Evolutionary conservation across 2,329 filamentous ascomycete genomes (phyloP), one percentile per base, ranked within the genome.

Genomic region (Colletotrichum orbiculare): DNA sequence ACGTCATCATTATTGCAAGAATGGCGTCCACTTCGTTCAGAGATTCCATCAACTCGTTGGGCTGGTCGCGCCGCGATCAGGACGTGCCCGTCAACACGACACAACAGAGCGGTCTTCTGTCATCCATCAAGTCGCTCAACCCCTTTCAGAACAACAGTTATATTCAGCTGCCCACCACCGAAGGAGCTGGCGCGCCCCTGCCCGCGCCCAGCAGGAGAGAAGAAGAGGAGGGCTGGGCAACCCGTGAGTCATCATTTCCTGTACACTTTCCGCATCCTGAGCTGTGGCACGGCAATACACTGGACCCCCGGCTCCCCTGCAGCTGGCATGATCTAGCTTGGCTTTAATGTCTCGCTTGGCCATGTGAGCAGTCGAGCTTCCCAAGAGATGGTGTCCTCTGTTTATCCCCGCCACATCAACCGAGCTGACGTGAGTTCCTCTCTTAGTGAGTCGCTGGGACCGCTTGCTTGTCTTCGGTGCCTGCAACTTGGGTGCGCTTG

Each of bases 181-280:
- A 97, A 76, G 85, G 86, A 70, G 84, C 92, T 41, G 94, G 93
- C 53, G 94, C 95, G 69, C 94, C 94, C 69, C 82, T 97, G 54
- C 95, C 95, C 56, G 94, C 94, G 67, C 88, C 93, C 67, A 92
- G 78, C 75, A 87, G 94, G 73, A 89, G 94, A 72, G 94, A 97
- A 75, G 96, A 98, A 79, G 95, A 98, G 76, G 96, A 97, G 80
- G 92, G 90, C 69, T 97, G 92, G 89, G 94, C 97, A 87, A 90
- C 92, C 74, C 84, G 96, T 99, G 88, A 95, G 96, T 87, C 71
- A 72, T 69, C 42, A 52, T 58, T 62, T 65, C 67, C 61, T 57
- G 54, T 56, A 41, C 66, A 62, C 60, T 61, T 71, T 66, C 47
- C 71, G 46, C 43, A 54, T 67, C 62, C 56, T 68, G 74, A 72